Conservation (phyloP, 2,329 filamentous ascomycete genomes). For the Thielaviopsis ethacetica region DNA sequence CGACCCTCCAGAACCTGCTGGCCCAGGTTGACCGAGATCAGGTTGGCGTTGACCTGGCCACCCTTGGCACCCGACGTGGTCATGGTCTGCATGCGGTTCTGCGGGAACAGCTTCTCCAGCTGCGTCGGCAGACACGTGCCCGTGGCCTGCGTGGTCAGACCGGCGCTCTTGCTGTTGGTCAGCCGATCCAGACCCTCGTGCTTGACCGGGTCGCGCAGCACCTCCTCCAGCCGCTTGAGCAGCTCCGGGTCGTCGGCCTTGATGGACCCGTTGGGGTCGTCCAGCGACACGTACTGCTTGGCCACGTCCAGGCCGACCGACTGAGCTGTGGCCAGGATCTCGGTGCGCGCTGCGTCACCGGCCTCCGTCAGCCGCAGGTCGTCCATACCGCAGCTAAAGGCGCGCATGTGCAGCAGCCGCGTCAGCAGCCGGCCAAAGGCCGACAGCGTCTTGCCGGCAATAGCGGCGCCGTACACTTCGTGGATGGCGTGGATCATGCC, state of each 20-base stretch:
- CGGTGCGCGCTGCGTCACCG: conserved; percentile 55
- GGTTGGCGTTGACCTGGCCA: conserved; percentile 79
- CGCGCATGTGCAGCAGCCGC: conserved; percentile 78
- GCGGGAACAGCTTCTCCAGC: conserved; percentile 81
- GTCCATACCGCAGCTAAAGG: conserved; percentile 94
- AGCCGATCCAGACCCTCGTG: conserved; percentile 80
- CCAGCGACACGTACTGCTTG: conserved; percentile 73
- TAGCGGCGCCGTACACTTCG: conserved; percentile 76
- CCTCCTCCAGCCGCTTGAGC: conserved; percentile 61
- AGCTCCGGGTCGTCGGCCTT: conserved; percentile 31
- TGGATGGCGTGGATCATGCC: conserved; percentile 86
- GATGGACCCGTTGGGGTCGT: conserved; percentile 42
- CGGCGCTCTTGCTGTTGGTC: conserved; percentile 53
- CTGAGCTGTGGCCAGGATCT: conserved; percentile 51
- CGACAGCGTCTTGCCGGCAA: conserved; percentile 76
- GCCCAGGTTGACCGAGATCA: conserved; percentile 94
- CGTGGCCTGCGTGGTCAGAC: conserved; percentile 66
- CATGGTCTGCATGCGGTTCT: conserved; percentile 99
- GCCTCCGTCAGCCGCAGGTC: conserved; percentile 72
- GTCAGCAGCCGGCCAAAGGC: conserved; percentile 80
- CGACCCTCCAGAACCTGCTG: conserved; percentile 93
- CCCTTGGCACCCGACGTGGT: conserved; percentile 94
- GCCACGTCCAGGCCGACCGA: conserved; percentile 64
- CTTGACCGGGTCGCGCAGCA: conserved; percentile 79
- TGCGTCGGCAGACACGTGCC: conserved; percentile 62